Conservation (phyloP, 441 rosid species). For the Iberis amara region DNA sequence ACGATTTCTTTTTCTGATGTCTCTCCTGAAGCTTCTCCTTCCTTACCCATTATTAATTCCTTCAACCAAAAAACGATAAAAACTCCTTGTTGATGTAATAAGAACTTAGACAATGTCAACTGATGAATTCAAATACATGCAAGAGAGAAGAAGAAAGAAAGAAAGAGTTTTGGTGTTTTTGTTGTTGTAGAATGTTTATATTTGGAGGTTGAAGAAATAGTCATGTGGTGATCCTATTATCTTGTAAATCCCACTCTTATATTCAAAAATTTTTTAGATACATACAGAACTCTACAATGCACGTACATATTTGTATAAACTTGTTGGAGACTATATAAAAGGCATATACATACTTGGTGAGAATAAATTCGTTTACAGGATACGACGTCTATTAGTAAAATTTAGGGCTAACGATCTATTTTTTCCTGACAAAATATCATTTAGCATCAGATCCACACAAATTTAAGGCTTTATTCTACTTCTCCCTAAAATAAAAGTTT, state of each 20-base stretch:
- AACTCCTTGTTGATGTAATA: constrained; percentile 3
- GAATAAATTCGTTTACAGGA: too few relatives aligned
- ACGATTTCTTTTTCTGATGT: constrained; percentile 22
- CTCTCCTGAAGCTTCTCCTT: constrained; percentile 30
- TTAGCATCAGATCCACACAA: too few relatives aligned
- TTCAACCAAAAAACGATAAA: constrained; percentile 10
- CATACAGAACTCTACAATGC: constrained; percentile 14
- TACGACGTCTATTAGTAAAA: too few relatives aligned
- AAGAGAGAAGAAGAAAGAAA: constrained; percentile 16
- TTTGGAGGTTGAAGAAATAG: constrained; percentile 29
- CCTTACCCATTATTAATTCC: constrained; percentile 20
- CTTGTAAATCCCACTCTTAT: constrained; percentile 24
- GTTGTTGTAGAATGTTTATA: constrained; percentile 24
- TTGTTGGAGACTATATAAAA: too few relatives aligned
- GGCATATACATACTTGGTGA: too few relatives aligned
- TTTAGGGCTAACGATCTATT: too few relatives aligned
- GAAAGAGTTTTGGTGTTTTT: constrained; percentile 15
- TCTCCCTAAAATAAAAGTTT: too few relatives aligned
- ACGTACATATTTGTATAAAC: background rate
- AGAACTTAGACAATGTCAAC: constrained; percentile 1
- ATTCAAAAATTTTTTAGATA: constrained; percentile 21
- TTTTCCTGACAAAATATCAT: too few relatives aligned
- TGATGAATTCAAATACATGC: constrained; percentile 9
- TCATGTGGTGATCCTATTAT: constrained; percentile 34
- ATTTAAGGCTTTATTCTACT: too few relatives aligned